Evolutionary conservation across 345 rosid genomes (phyloP).

Genomic region (Leavenworthia alabamica): DNA sequence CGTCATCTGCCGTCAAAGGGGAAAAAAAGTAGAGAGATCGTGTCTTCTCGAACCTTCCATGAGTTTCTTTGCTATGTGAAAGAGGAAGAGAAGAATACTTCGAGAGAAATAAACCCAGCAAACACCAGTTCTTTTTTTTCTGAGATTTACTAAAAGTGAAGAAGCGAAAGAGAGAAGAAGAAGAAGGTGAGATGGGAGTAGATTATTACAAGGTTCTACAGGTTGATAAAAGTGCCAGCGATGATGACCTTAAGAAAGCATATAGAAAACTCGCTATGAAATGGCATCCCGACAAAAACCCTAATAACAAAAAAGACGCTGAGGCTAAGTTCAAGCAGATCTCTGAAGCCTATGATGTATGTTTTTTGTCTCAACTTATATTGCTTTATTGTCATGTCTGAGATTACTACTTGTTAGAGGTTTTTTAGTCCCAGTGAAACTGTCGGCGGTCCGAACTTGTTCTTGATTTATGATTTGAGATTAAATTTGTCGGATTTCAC

Average conservation of each 20-base stretch:
- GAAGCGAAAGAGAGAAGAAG: slow-evolving; percentile 28
- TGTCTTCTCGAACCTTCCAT: slow-evolving; percentile 26
- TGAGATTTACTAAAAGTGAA: slow-evolving; percentile 7
- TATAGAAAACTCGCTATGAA: slow-evolving; percentile 47
- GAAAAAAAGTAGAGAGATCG: slow-evolving; percentile 13
- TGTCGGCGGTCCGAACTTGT: slow-evolving; percentile 11
- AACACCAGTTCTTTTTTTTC: background rate
- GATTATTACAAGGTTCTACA: slow-evolving; percentile 55
- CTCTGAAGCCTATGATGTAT: slow-evolving; percentile 68
- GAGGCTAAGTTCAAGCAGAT: slow-evolving; percentile 67
- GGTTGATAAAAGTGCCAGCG: slow-evolving; percentile 49
- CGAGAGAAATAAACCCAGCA: background rate
- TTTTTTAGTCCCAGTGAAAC: background rate
- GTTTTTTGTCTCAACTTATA: background rate
- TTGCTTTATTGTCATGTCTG: background rate
- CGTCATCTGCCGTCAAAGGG: slow-evolving; percentile 17
- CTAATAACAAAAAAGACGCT: slow-evolving; percentile 52
- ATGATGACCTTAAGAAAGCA: slow-evolving; percentile 62
- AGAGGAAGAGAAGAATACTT: background rate
- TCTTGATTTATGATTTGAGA: background rate
- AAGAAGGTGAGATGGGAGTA: slow-evolving; percentile 41
- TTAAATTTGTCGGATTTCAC: background rate
- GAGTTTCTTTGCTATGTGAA: background rate
- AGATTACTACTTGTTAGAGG: background rate
- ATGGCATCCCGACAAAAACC: slow-evolving; percentile 39